Percentiles rank a stretch among this genome's conserved stretches.
Evolutionary conservation across 139 green algal species (phyloP).

Genomic region (Auxenochlorella pyrenoidosa): DNA sequence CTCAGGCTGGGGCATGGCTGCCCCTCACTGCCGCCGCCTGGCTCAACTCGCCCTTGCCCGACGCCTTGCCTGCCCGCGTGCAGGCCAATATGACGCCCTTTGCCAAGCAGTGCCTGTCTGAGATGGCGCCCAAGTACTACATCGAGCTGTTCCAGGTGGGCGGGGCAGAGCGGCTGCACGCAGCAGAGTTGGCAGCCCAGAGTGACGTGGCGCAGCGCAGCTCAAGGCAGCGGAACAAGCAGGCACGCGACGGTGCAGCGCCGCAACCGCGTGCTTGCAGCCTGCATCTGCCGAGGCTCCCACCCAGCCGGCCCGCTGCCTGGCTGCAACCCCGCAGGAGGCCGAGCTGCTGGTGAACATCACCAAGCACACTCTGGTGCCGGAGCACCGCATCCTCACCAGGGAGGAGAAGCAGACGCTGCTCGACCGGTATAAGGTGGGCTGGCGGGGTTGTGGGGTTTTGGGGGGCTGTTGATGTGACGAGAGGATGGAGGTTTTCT

Average conservation of each 20-base stretch:
- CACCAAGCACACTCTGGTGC: conserved; percentile 94
- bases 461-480: no score
- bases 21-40: no score
- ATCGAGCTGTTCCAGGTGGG: conserved; percentile 78
- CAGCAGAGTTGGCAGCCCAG: neutral
- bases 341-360: conserved; percentile 86
- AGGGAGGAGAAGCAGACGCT: conserved; percentile 91
- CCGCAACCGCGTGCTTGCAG: no score
- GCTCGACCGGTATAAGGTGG: conserved; percentile 85
- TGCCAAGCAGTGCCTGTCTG: conserved; percentile 71
- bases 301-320: neutral
- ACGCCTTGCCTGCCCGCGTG: neutral
- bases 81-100: conserved; percentile 76
- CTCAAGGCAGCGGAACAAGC: neutral
- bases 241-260: neutral
- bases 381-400: conserved; percentile 87
- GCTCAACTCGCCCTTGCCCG: no score
- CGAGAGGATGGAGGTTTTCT: no score
- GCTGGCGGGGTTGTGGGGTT: neutral
- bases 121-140: conserved; percentile 82
- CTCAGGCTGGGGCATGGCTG: no score
- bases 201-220: no score
- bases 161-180: no score
- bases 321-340: neutral
- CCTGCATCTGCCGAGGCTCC: no score